phyloP scores from a whole-genome alignment of 2,329 filamentous ascomycete species.

The Zymoseptoria crescenta region DNA sequence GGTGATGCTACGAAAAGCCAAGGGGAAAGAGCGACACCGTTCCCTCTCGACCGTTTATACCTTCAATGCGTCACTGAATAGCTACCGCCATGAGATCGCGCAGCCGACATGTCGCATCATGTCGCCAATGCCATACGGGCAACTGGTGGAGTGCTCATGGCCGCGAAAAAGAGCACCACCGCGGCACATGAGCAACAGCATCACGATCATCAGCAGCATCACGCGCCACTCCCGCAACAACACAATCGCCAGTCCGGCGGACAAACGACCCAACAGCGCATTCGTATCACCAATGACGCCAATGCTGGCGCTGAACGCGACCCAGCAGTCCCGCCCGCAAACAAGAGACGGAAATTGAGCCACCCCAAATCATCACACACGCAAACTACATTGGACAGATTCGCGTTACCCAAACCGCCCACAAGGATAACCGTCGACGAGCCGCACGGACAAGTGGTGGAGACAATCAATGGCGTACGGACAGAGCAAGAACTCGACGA shows the following conservation, averaged over 20 bases:
- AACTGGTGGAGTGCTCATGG: not conserved
- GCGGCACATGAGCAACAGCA: not conserved
- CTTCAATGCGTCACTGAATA: not conserved
- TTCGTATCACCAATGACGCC: not conserved
- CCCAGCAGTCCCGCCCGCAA: not conserved
- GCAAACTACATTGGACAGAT: slow-evolving; percentile 23
- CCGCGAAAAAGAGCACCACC: not conserved
- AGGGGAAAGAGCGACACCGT: not conserved
- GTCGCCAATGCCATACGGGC: not conserved
- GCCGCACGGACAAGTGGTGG: slow-evolving; percentile 36
- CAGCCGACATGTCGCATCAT: not conserved
- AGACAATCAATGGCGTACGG: slow-evolving; percentile 37
- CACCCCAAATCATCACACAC: slow-evolving; percentile 1
- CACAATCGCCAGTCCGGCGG: not conserved
- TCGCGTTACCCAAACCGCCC: slow-evolving; percentile 29
- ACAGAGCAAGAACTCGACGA: slow-evolving; percentile 23
- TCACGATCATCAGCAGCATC: not conserved
- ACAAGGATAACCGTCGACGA: slow-evolving; percentile 37
- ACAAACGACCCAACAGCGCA: not conserved
- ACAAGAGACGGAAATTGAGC: not conserved
- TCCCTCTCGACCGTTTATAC: not conserved
- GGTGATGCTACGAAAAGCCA: not conserved
- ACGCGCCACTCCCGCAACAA: not conserved
- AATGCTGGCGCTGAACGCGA: not conserved
- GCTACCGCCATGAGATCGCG: not conserved